These are phyloP conservation scores for Anthracocystis walkeri DNA, from an alignment of 1,284 basidiomycete species.

Conservation along the genomic window DNA sequence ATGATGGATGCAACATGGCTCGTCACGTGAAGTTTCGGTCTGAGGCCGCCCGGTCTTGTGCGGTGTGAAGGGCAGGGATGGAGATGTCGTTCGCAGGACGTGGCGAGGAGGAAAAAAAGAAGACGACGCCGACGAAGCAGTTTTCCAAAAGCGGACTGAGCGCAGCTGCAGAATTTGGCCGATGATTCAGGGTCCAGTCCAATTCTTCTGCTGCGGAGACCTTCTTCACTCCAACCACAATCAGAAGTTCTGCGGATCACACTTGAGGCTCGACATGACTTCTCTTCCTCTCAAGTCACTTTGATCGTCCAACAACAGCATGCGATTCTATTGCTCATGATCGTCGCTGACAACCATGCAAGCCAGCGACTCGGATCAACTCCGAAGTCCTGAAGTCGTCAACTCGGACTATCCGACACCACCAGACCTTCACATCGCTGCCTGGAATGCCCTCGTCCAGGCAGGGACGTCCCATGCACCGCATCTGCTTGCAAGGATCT, in stretches of 20 bases:
- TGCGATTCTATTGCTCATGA: background rate
- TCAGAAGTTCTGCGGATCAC: background rate
- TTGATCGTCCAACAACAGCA: background rate
- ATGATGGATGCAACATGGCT: background rate
- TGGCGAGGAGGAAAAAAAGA: background rate
- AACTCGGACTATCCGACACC: constrained; percentile 31
- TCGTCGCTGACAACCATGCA: constrained; percentile 9
- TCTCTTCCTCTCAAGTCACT: background rate
- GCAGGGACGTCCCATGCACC: constrained; percentile 7
- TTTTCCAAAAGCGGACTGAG: constrained; percentile 35
- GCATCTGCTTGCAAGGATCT: background rate
- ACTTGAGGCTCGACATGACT: background rate
- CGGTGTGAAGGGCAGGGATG: background rate
- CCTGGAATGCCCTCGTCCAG: constrained; percentile 8
- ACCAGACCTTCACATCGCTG: constrained; percentile 24
- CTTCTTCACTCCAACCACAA: background rate
- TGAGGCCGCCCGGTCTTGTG: background rate
- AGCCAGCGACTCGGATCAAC: background rate
- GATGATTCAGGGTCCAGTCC: constrained; percentile 35
- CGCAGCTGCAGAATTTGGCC: constrained; percentile 21
- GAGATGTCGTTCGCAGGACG: background rate
- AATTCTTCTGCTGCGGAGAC: background rate
- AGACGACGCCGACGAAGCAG: background rate
- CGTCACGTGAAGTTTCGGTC: background rate
- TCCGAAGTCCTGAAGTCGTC: constrained; percentile 5